Conservation (phyloP, 169 alveolate genomes). For the Haemoproteus tartakovskyi region DNA sequence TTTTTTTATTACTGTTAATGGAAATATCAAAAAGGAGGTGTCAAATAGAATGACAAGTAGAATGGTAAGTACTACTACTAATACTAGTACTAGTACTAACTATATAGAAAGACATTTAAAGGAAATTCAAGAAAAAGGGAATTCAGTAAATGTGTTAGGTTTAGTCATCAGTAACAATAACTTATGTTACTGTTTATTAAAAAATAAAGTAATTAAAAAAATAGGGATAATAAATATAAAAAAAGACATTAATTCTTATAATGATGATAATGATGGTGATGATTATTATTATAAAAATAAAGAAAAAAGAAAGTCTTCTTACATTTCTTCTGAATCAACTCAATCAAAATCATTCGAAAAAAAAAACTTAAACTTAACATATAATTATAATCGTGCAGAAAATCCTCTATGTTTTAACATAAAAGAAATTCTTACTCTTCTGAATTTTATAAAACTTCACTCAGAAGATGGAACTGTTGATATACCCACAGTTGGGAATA, state of each 20-base stretch:
- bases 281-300: too few species aligned
- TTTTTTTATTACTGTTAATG: too few species aligned
- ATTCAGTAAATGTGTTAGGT: conserved; percentile 21
- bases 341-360: neutral
- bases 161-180: conserved; percentile 55
- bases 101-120: conserved; percentile 11
- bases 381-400: conserved; percentile 34
- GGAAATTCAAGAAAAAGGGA: conserved; percentile 17
- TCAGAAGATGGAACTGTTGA: neutral
- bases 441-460: conserved; percentile 29
- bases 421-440: conserved; percentile 31
- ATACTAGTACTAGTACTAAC: conserved; percentile 6
- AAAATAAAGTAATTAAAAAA: conserved; percentile 51
- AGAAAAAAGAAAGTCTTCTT: too few species aligned
- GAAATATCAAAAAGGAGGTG: too few species aligned
- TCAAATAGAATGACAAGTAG: too few species aligned
- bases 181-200: conserved; percentile 48
- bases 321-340: too few species aligned
- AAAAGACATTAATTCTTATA: conserved; percentile 37
- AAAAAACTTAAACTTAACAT: neutral
- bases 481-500: neutral
- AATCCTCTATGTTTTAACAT: conserved; percentile 48
- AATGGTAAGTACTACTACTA: too few species aligned
- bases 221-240: conserved; percentile 53
- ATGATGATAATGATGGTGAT: neutral